Percentiles rank a stretch among this genome's conserved stretches.
Evolutionary conservation across 2,329 filamentous ascomycete genomes (phyloP).

Genomic region (Hirsutella thompsonii): DNA sequence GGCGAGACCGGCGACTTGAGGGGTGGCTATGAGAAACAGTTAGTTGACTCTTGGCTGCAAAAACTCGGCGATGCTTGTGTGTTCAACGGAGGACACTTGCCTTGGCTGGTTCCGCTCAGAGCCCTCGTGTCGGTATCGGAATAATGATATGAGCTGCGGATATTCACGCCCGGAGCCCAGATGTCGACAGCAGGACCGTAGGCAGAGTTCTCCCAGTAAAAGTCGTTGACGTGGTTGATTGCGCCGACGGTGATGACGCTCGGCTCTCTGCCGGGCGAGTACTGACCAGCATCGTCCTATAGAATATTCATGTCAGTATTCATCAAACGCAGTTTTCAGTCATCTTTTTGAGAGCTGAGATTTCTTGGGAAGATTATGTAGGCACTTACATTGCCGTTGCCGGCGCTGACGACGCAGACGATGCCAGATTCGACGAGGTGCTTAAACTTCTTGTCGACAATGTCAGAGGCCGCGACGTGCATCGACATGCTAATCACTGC

Average conservation of each 20-base stretch:
- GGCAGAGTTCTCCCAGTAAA: constrained; percentile 34
- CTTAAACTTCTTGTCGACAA: constrained; percentile 41
- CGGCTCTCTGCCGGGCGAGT: constrained; percentile 34
- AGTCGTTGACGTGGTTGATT: constrained; percentile 16
- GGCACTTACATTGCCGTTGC: constrained; percentile 25
- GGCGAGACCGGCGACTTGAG: constrained; percentile 44
- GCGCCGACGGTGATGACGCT: constrained; percentile 41
- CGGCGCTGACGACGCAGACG: constrained; percentile 40
- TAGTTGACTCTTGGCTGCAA: too few relatives aligned
- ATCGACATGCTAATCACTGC: constrained; percentile 28
- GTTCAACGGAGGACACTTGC: constrained; percentile 14
- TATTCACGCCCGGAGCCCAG: constrained; percentile 33
- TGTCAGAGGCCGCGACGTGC: constrained; percentile 4
- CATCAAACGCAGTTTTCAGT: too few relatives aligned
- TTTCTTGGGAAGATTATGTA: too few relatives aligned
- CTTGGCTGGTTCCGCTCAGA: constrained; percentile 28
- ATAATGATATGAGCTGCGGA: constrained; percentile 14
- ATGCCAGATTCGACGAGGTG: constrained; percentile 31
- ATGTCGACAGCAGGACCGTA: constrained; percentile 34
- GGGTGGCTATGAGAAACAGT: constrained; percentile 38
- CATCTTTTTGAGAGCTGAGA: neutral
- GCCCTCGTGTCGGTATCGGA: constrained; percentile 12
- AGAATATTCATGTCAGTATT: neutral
- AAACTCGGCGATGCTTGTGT: too few relatives aligned
- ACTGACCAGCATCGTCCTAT: constrained; percentile 10